phyloP scores from a whole-genome alignment of 352 stramenopile species.

The Phytophthora kernoviae region DNA sequence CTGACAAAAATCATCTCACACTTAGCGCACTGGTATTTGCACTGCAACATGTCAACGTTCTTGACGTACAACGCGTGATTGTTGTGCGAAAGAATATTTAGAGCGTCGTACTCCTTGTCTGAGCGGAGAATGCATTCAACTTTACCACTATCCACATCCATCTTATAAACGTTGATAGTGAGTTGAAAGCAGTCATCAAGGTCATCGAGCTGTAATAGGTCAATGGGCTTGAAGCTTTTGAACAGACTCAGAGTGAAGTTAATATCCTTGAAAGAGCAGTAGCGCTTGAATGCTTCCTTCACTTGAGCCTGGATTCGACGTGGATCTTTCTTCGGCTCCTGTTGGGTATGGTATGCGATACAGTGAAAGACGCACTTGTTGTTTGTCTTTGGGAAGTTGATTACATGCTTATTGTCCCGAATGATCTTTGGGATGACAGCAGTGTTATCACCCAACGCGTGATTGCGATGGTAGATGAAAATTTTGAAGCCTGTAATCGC shows the following conservation, averaged over 20 bases:
- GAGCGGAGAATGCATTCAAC: background rate
- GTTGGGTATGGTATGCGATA: too few species aligned
- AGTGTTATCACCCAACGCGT: conserved; percentile 16
- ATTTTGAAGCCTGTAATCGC: too few species aligned
- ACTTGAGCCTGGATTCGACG: too few species aligned
- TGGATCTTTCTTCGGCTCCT: too few species aligned
- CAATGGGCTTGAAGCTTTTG: background rate
- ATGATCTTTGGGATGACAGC: conserved; percentile 22
- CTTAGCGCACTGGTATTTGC: background rate
- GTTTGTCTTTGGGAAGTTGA: conserved; percentile 31
- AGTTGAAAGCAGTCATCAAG: background rate
- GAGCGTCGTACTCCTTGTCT: too few species aligned
- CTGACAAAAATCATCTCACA: background rate
- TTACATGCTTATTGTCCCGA: conserved; percentile 21
- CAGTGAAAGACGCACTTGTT: conserved; percentile 19
- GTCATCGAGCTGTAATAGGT: background rate
- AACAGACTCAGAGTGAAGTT: background rate
- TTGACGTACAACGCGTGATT: too few species aligned
- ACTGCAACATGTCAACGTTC: too few species aligned
- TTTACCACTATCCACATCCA: background rate
- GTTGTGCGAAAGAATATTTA: too few species aligned
- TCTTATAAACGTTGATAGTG: background rate
- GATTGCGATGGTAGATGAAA: conserved; percentile 17
- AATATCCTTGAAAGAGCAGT: background rate
- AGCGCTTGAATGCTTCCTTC: too few species aligned